Evolutionary conservation across 768 basidiomycete species (phyloP).

Genomic region (Serendipita indica): DNA sequence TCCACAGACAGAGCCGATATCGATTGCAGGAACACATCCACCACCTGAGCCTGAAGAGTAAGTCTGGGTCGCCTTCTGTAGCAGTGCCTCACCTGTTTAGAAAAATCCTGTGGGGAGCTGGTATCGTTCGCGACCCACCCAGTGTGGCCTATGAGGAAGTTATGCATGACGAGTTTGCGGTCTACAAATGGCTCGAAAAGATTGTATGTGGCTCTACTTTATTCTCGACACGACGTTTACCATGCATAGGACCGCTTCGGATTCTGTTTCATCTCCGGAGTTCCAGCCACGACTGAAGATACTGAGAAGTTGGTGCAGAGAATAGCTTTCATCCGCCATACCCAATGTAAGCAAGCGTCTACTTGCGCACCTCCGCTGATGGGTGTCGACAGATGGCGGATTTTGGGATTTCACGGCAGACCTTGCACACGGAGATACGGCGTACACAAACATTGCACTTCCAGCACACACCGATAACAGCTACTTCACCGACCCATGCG

Average conservation of each 20-base stretch:
- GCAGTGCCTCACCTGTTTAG: conserved; percentile 21
- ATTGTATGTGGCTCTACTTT: conserved; percentile 38
- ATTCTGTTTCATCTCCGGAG: conserved; percentile 72
- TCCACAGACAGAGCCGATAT: conserved; percentile 26
- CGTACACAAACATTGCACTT: conserved; percentile 80
- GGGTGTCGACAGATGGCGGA: conserved; percentile 48
- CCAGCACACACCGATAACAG: conserved; percentile 72
- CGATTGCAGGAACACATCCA: conserved; percentile 11
- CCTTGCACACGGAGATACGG: conserved; percentile 80
- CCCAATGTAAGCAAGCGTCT: conserved; percentile 36
- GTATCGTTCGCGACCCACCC: conserved; percentile 61
- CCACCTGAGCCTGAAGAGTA: conserved; percentile 29
- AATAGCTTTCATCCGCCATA: conserved; percentile 82
- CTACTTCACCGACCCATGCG: conserved; percentile 81
- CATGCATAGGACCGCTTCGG: conserved; percentile 60
- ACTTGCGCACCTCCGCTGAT: neutral
- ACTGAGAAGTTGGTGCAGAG: conserved; percentile 64
- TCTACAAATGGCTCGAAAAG: conserved; percentile 69
- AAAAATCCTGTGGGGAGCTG: conserved; percentile 69
- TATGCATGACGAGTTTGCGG: conserved; percentile 52
- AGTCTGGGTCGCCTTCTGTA: conserved; percentile 17
- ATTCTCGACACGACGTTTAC: neutral
- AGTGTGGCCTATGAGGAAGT: conserved; percentile 56
- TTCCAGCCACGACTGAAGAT: conserved; percentile 65
- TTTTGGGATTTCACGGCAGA: conserved; percentile 98